A percentile compares a stretch with the other conserved stretches of the same genome.
Conservation (phyloP, 1,284 basidiomycete genomes). For the Papiliotrema nemorosa region DNA sequence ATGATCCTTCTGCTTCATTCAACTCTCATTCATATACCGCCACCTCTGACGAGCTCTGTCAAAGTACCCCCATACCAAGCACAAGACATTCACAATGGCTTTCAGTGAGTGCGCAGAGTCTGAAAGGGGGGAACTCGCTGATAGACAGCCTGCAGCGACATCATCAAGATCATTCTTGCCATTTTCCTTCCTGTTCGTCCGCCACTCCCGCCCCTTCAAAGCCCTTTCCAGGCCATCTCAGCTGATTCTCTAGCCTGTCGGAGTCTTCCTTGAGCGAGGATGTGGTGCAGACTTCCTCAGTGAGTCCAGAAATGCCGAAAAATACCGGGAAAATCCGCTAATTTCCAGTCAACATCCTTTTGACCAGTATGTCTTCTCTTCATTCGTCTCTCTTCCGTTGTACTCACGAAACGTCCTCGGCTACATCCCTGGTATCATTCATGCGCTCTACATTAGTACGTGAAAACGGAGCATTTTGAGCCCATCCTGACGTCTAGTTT, state of each 20-base stretch:
- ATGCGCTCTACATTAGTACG: constrained; percentile 36
- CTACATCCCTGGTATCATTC: constrained; percentile 42
- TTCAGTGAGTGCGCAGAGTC: constrained; percentile 12
- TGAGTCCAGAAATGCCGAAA: neutral
- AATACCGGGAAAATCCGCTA: neutral
- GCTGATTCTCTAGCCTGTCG: constrained; percentile 23
- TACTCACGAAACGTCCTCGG: constrained; percentile 19
- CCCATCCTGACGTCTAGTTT: neutral
- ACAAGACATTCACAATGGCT: constrained; percentile 10
- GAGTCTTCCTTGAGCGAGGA: constrained; percentile 46
- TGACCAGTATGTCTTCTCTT: constrained; percentile 20
- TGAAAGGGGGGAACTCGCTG: neutral
- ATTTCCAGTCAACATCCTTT: constrained; percentile 31
- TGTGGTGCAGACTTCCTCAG: constrained; percentile 38
- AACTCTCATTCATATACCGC: too few relatives aligned
- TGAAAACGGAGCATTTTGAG: neutral
- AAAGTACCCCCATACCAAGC: neutral
- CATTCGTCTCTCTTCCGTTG: neutral
- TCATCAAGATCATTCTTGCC: constrained; percentile 41
- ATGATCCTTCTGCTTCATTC: too few relatives aligned
- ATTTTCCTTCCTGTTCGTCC: constrained; percentile 36
- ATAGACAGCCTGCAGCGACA: constrained; percentile 29
- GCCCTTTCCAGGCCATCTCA: neutral
- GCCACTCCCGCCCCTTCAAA: neutral
- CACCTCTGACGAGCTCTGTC: too few relatives aligned